Evolutionary conservation across 2,329 filamentous ascomycete genomes (phyloP), one percentile per base, ranked within the genome.

Genomic region (Cytospora piceae): DNA sequence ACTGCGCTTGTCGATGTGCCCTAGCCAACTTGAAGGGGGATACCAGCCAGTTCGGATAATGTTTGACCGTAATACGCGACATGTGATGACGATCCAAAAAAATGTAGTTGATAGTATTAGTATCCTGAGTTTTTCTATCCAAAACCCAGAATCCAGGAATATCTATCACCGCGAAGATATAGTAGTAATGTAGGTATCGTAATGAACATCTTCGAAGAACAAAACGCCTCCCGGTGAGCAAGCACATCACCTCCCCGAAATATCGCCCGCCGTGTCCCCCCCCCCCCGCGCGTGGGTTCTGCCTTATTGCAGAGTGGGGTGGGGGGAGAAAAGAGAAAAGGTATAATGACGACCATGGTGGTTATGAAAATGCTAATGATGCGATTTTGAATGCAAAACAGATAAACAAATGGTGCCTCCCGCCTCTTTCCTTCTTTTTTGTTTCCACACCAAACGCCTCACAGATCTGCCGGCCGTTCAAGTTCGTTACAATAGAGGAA

Each of bases 171-270:
- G 53, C 14, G 42, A 61, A 55, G 15, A 39, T 31, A 32, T 31
- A 46, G 53, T 49, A 55, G 60, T 42, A 57, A 63, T 57, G 51
- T 57, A 63, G 61, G 61, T 63, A 63, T 63, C 61, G 61, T 63
- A 46, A 52, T 57, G 53, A 57, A 57, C 29, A 57, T 51, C 42
- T 57, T 39, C 37, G n/a, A 49, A 9, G 20, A 49, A 22, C n/a
- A 49, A 22, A 49, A 49, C 46, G 46, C 46, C 46, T 49, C 46
- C 46, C 46, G 46, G 46, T 49, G 46, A 24, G 46, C 42, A 46
- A 15, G 20, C 20, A n/a, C 46, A 49, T 9, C 3, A 24, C 46
- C 20, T 9, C 20, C 8, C 46, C 46, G 20, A n/a, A 49, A n/a
- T 4, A 22, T 49, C n/a, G 42, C 42, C 24, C 42, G n/a, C 42